Evolutionary conservation across 371 early-diverging fungal species (phyloP).

Genomic region (Polyrhizophydium stewartii): DNA sequence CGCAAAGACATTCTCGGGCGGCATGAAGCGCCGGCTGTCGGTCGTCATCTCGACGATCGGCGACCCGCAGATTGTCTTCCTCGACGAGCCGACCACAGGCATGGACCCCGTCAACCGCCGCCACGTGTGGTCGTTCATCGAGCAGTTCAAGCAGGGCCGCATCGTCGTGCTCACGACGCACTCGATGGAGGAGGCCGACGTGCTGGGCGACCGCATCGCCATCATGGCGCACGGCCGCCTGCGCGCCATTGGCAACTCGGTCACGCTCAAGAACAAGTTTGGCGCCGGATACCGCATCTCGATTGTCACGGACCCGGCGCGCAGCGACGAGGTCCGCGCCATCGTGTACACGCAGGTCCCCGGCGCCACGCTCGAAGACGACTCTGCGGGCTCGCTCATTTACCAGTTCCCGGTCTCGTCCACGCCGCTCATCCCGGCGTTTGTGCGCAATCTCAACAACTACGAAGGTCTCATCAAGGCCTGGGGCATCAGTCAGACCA

Average conservation of each 20-base stretch:
- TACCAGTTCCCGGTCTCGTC: slow-evolving; percentile 48
- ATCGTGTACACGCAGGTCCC: slow-evolving; percentile 35
- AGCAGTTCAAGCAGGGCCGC: slow-evolving; percentile 12
- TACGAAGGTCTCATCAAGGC: slow-evolving; percentile 39
- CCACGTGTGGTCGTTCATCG: slow-evolving; percentile 25
- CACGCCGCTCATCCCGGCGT: neutral
- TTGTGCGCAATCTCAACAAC: neutral
- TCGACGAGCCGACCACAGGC: slow-evolving; percentile 36
- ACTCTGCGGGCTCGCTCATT: slow-evolving; percentile 58
- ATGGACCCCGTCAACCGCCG: slow-evolving; percentile 35
- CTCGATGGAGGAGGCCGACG: slow-evolving; percentile 37
- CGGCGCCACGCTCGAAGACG: slow-evolving; percentile 54
- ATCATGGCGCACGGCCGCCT: slow-evolving; percentile 61
- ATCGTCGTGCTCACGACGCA: slow-evolving; percentile 38
- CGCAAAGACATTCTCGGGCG: slow-evolving; percentile 40
- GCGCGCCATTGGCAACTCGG: slow-evolving; percentile 53
- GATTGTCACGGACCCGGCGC: slow-evolving; percentile 24
- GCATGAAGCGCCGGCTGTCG: slow-evolving; percentile 26
- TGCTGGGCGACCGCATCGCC: slow-evolving; percentile 44
- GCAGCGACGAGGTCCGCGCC: slow-evolving; percentile 37
- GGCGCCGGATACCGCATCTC: slow-evolving; percentile 36
- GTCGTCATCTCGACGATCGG: slow-evolving; percentile 33
- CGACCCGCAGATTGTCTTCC: slow-evolving; percentile 24
- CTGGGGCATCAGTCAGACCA: slow-evolving; percentile 69
- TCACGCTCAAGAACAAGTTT: slow-evolving; percentile 50